A percentile compares a stretch with the other conserved stretches of the same genome.
Conservation (phyloP, 768 basidiomycete genomes). For the Pholiota conissans region DNA sequence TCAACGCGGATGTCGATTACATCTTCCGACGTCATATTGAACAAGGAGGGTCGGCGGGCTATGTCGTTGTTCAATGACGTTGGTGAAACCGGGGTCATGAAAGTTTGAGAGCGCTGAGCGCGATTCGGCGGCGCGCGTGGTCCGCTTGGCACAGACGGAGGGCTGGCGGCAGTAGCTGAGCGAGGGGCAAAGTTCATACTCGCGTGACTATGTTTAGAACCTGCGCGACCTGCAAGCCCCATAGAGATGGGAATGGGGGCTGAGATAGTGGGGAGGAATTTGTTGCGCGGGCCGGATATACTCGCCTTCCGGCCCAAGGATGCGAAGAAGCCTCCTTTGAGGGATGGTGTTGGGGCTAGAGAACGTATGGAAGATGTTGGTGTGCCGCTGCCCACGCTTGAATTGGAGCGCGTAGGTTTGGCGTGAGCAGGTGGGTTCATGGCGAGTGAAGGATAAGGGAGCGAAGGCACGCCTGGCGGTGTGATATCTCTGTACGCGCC, state of each 20-base stretch:
- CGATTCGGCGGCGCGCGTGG: constrained; percentile 70
- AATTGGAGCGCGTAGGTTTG: constrained; percentile 32
- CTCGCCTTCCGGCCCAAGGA: constrained; percentile 75
- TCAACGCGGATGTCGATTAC: constrained; percentile 39
- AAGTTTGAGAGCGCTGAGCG: constrained; percentile 66
- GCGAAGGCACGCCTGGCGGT: constrained; percentile 52
- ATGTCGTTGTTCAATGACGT: constrained; percentile 29
- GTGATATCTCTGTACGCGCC: constrained; percentile 46
- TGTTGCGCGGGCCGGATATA: constrained; percentile 27
- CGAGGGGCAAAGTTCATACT: constrained; percentile 25
- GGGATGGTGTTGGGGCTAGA: constrained; percentile 39
- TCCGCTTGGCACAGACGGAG: constrained; percentile 69
- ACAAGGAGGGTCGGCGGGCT: constrained; percentile 39
- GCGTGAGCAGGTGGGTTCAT: constrained; percentile 26
- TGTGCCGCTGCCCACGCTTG: constrained; percentile 30
- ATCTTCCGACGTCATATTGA: constrained; percentile 28
- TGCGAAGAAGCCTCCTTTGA: constrained; percentile 68
- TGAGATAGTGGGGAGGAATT: constrained; percentile 20
- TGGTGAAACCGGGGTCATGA: constrained; percentile 39
- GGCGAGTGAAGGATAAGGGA: constrained; percentile 81
- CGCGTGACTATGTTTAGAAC: constrained; percentile 10
- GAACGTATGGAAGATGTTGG: constrained; percentile 55
- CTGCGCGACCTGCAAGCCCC: constrained; percentile 6
- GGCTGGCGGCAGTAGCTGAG: constrained; percentile 31
- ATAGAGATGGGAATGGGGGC: constrained; percentile 20